Percentiles rank a stretch among this genome's conserved stretches.
phyloP scores from a whole-genome alignment of 305 asterid species.

The Fraxinus dipetala region DNA sequence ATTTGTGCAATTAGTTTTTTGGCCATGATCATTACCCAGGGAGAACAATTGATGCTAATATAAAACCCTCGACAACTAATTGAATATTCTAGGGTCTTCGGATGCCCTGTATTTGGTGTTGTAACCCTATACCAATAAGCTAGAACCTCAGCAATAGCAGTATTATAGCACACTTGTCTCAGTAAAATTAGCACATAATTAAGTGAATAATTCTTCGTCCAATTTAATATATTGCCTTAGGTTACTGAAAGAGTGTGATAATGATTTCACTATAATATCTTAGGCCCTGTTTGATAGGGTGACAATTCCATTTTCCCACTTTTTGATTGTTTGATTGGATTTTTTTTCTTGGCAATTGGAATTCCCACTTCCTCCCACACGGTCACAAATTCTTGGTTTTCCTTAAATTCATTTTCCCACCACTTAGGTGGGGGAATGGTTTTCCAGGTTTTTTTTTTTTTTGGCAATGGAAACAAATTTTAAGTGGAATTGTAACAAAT shows the following conservation, averaged over 20 bases:
- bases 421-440: too few species aligned
- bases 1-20: conserved; percentile 1
- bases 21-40: background rate
- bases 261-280: background rate
- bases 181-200: background rate
- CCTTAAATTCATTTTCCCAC: too few species aligned
- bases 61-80: conserved; percentile 1
- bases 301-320: too few species aligned
- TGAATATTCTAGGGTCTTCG: background rate
- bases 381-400: too few species aligned
- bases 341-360: too few species aligned
- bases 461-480: too few species aligned
- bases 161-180: background rate
- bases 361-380: too few species aligned
- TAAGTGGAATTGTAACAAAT: too few species aligned
- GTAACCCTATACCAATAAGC: background rate
- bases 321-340: too few species aligned
- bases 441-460: too few species aligned
- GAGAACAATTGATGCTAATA: background rate
- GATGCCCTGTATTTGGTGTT: background rate
- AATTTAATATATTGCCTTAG: background rate
- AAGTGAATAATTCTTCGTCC: conserved; percentile 6
- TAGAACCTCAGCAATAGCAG: conserved; percentile 5
- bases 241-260: background rate
- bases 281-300: too few species aligned